Base-by-base conservation (phyloP, 305 asterid genomes). In the Solanum hybrid region DNA sequence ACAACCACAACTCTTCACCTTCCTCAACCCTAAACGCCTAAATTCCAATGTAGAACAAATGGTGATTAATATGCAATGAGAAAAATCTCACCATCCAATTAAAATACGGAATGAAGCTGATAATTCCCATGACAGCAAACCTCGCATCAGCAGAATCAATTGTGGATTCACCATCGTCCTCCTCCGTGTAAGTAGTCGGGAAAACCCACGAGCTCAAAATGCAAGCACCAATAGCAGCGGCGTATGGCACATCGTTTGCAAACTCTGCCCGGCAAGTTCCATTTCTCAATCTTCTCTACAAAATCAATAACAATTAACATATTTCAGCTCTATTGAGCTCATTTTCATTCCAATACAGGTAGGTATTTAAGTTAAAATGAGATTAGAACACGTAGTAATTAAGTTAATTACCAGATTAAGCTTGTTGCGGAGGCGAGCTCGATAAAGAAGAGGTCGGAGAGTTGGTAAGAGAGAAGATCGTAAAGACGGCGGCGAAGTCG, bases 91-190 rank as follows among this genome's bases (percentile, higher is more conserved):
- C 98, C 99, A 97, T 94, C 99, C 99, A 97, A 92, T 96, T 97
- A 94, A 97, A 97, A 92, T 94, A 97, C 85, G 99, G 99, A 39
- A 97, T 95, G 95, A 96, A 93, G 94, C 98, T 93, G 89, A 97
- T 96, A 93, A 97, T 94, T 72, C 95, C 99, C 99, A 97, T 97
- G 87, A 96, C 99, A 39, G 98, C 99, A 91, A 96, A 96, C 92
- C 99, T 94, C 78, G 97, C 94, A 90, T 96, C 99, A 80, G 95
- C 93, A 3, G 98, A 93, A 82, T 96, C 99, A 91, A 97, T 97
- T 91, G 94, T 73, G 32, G 98, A 92, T 83, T 93, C 98, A 20
- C 94, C 91, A 88, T 96, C 99, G 22, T 87, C 93, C 76, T 95
- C 98, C 91, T 96, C 96, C 86, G 94, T 84, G 26, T 94, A 93